These are phyloP conservation scores for Vigna nakashimae DNA, from an alignment of 306 rosid genomes.

Conservation along the genomic window DNA sequence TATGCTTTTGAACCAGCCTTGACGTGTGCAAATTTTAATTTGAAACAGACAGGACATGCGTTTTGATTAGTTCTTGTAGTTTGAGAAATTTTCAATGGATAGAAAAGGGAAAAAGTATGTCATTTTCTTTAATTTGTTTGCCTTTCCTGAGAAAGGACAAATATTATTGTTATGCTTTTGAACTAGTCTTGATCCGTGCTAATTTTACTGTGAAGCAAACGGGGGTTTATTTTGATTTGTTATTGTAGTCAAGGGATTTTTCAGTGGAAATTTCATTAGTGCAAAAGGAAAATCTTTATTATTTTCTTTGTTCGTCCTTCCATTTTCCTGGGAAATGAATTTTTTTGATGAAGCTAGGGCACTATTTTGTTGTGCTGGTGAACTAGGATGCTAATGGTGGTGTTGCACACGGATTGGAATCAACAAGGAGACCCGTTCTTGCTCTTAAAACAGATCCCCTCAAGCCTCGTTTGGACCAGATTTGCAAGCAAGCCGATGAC, in stretches of 20 bases:
- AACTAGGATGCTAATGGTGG: conserved; percentile 64
- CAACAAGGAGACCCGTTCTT: conserved; percentile 65
- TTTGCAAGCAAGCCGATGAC: conserved; percentile 96
- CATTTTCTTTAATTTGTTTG: not conserved
- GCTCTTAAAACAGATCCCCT: conserved; percentile 87
- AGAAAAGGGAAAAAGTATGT: not conserved
- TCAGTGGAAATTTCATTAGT: not conserved
- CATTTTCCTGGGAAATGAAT: not conserved
- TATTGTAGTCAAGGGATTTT: conserved; percentile 2
- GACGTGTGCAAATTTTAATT: conserved; percentile 11
- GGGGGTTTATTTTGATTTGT: not conserved
- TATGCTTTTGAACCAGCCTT: conserved; percentile 47
- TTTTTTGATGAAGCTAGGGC: conserved; percentile 18
- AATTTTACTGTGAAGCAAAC: not conserved
- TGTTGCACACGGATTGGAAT: conserved; percentile 52
- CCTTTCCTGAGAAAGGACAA: not conserved
- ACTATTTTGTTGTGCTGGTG: conserved; percentile 15
- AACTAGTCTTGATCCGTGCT: conserved; percentile 50
- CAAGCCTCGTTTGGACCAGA: conserved; percentile 88
- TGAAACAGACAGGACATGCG: not conserved
- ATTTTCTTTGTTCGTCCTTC: not conserved
- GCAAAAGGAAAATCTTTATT: not conserved
- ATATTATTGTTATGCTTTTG: conserved; percentile 5
- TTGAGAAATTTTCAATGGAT: conserved; percentile 17
- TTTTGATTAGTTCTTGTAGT: conserved; percentile 3